phyloP scores from a whole-genome alignment of 805 yeast species.

The Wickerhamomyces kurtzmanii region DNA sequence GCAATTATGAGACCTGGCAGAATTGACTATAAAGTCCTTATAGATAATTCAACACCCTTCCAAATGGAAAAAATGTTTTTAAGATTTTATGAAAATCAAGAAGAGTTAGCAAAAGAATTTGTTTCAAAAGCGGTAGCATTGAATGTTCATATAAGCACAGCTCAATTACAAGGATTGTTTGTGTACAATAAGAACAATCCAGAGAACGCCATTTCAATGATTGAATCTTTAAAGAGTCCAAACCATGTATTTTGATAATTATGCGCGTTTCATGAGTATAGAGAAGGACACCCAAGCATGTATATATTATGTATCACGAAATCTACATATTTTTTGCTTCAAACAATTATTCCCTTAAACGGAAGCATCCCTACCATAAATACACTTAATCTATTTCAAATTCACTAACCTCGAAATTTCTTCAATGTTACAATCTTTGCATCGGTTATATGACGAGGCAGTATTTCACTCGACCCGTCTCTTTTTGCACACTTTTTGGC shows the following conservation, averaged over 20 bases:
- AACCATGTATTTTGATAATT: constrained; percentile 19
- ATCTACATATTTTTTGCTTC: constrained; percentile 1
- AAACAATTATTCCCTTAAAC: not conserved
- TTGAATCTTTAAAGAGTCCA: constrained; percentile 25
- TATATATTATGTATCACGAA: not conserved
- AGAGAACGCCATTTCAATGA: constrained; percentile 59
- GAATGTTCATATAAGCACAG: constrained; percentile 67
- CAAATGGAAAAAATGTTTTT: constrained; percentile 81
- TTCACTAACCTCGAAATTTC: constrained; percentile 24
- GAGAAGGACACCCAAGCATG: no score
- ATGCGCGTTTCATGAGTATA: not conserved
- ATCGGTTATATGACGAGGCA: constrained; percentile 29
- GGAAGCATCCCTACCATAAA: not conserved
- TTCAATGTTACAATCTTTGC: constrained; percentile 23
- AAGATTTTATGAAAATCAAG: constrained; percentile 69
- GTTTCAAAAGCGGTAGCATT: constrained; percentile 30
- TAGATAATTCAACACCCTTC: constrained; percentile 78
- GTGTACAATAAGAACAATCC: constrained; percentile 87
- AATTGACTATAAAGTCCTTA: constrained; percentile 72
- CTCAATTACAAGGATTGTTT: constrained; percentile 91
- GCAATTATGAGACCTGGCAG: constrained; percentile 94
- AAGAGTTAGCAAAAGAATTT: constrained; percentile 39
- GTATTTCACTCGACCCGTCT: constrained; percentile 31
- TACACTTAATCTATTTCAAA: constrained; percentile 6
- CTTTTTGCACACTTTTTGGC: constrained; percentile 27